phyloP scores from a whole-genome alignment of 257 asterid species.

The Solanum arcanum region DNA sequence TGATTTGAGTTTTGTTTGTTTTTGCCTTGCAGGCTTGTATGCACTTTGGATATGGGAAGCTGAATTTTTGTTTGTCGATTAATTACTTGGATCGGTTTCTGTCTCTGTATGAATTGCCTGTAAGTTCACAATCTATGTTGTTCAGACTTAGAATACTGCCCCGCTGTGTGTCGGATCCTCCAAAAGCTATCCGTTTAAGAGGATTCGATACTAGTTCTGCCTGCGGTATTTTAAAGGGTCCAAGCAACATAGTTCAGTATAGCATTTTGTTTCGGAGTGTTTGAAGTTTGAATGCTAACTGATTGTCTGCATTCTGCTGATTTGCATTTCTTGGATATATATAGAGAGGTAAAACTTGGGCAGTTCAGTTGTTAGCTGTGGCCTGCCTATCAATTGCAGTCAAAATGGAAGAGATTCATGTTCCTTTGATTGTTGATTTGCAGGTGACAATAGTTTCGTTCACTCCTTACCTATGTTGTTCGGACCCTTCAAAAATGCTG shows the following conservation, averaged over 20 bases:
- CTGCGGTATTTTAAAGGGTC: not conserved
- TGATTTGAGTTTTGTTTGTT: not conserved
- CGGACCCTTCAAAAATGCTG: not conserved
- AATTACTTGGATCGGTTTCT: slow-evolving; percentile 27
- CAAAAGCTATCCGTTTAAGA: not conserved
- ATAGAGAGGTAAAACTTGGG: slow-evolving; percentile 47
- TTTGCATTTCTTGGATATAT: slow-evolving; percentile 5
- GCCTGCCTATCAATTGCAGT: slow-evolving; percentile 67
- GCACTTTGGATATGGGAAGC: slow-evolving; percentile 24
- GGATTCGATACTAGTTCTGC: not conserved
- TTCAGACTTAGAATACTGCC: not conserved
- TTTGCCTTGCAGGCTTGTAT: slow-evolving; percentile 17
- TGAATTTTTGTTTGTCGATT: slow-evolving; percentile 16
- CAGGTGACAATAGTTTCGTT: slow-evolving; percentile 35
- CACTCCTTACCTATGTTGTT: not conserved
- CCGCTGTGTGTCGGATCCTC: not conserved
- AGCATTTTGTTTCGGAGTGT: not conserved
- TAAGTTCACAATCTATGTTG: slow-evolving; percentile 5
- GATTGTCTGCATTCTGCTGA: not conserved
- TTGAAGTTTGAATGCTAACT: not conserved
- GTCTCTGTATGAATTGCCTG: slow-evolving; percentile 20
- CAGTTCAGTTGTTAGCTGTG: slow-evolving; percentile 49
- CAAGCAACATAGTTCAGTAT: not conserved
- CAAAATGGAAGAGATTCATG: slow-evolving; percentile 55
- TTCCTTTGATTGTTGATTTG: slow-evolving; percentile 40